phyloP scores from a whole-genome alignment of 495 filamentous ascomycete genomes.

The Tuber brumale region DNA sequence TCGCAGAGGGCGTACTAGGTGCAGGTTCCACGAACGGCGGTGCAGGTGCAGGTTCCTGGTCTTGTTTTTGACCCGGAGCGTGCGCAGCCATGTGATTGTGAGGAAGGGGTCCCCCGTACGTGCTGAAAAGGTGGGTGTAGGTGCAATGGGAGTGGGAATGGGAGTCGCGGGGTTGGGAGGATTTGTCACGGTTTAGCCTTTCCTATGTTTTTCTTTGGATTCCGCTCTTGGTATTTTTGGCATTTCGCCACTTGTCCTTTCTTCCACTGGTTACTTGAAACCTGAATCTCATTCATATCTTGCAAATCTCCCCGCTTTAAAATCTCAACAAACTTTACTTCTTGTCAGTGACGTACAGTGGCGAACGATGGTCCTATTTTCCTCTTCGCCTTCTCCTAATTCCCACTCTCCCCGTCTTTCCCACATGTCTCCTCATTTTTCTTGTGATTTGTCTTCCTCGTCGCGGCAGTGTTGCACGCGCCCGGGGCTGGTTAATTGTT shows the following conservation, averaged over 20 bases:
- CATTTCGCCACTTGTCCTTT: not conserved
- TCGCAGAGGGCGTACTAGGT: conserved; percentile 17
- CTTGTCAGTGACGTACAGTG: not conserved
- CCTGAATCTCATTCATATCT: not conserved
- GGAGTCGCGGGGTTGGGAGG: conserved; percentile 17
- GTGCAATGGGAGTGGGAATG: conserved; percentile 12
- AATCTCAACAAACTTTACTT: not conserved
- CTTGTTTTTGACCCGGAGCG: conserved; percentile 65
- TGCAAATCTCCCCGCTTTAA: not conserved
- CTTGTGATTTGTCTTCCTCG: too few relatives aligned
- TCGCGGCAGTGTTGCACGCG: not conserved
- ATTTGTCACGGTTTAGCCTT: conserved; percentile 28
- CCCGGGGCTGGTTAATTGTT: not conserved
- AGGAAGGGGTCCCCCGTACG: conserved; percentile 34
- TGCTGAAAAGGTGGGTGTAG: conserved; percentile 11
- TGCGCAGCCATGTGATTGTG: conserved; percentile 73
- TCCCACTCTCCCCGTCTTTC: not conserved
- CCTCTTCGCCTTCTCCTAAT: too few relatives aligned
- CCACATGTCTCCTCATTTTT: not conserved
- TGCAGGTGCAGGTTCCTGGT: conserved; percentile 65
- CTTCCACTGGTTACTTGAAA: not conserved
- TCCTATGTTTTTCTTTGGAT: not conserved
- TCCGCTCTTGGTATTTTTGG: not conserved
- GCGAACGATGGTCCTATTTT: not conserved
- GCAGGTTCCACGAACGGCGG: conserved; percentile 23